Evolutionary conservation across 345 rosid species (phyloP), one percentile per base, ranked within the genome.

Genomic region (Sonneratia caseolaris): DNA sequence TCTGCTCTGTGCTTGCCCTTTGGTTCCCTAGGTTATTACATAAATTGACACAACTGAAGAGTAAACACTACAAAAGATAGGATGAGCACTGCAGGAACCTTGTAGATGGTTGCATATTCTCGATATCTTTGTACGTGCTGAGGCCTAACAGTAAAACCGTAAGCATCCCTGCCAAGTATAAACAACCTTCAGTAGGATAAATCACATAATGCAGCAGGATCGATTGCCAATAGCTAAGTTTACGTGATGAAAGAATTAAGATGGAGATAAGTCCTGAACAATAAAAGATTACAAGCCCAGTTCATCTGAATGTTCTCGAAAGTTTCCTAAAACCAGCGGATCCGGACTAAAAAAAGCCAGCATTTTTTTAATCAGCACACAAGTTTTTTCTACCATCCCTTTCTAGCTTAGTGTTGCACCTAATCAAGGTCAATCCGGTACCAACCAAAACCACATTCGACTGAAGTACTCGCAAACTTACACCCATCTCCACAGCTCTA

Each of bases 111-210:
- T 48, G 97, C 89, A 86, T 96, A 92, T 76, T 92, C 97, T 77
- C 97, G 79, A 81, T 91, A 96, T 88, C 97, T 87, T 65, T 96
- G 99, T 42, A 92, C 81, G 72, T 96, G 97, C 78, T 96, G 99
- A 62, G 99, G 99, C 79, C 99, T 90, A 72, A 96, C 97, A 24
- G 95, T 85, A 82, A 96, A 96, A 74, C 99, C 99, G 82, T 96
- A 96, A 0, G 97, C 92, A 85, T 96, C 99, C 93, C 99, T 96
- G 92, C 71, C 66, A 72, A 78, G 57, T 11, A 75, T 55, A 49
- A 67, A 57, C 70, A 53, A 38, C 35, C 36, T 70, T 43, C 48
- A 76, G 49, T 56, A 68, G 62, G 32, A 56, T n/a, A 56, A 56
- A 21, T 56, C 62, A 56, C 32, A n/a, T 5, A 56, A 56, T 21